Evolutionary conservation across 2,329 filamentous ascomycete species (phyloP), one percentile per base, ranked within the genome.

Genomic region (Simplicillium aogashimaense): DNA sequence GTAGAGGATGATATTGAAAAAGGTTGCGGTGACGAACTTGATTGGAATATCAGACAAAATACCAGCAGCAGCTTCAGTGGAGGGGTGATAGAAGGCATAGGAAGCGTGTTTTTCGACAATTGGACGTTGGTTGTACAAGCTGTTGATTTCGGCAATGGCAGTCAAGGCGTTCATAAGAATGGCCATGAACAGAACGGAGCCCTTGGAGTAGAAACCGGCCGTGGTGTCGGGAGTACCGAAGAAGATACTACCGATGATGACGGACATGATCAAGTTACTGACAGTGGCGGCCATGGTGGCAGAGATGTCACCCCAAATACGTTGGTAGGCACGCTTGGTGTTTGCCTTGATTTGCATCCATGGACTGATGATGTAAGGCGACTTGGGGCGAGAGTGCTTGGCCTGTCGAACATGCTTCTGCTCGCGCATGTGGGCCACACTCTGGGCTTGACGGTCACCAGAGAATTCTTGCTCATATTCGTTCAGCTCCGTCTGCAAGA

Each of bases 181-280:
- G 2, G 75, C 74, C 46, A 80, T 68, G 60, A 82, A 82, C 8
- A 81, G 56, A 3, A 74, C 65, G 0, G 73, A 69, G 9, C 74
- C 76, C 37, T 69, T 71, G 2, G 69, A 58, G 45, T 66, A 72
- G 54, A 80, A 76, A 0, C 68, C 67, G 3, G 55, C 59, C 0
- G 75, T 72, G 1, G 66, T 65, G 11, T 70, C 47, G 0, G 69
- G 66, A 0, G 66, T 67, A 3, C 66, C 66, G 49, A 62, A 81
- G 53, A 77, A 82, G 39, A 81, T 67, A 1, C 71, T 76, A 14
- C 76, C 77, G 34, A 81, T 67, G 43, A 82, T 77, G 20, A 81
- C 62, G 18, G 74, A 69, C 57, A 79, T 66, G 48, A 79, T 49
- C 34, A 76, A 49, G 31, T 79, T 66, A 10, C 67, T 65, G 14